Percentiles rank a stretch among this genome's conserved stretches.
Evolutionary conservation across 1,284 basidiomycete genomes (phyloP).

Genomic region (Malassezia yamatoensis): DNA sequence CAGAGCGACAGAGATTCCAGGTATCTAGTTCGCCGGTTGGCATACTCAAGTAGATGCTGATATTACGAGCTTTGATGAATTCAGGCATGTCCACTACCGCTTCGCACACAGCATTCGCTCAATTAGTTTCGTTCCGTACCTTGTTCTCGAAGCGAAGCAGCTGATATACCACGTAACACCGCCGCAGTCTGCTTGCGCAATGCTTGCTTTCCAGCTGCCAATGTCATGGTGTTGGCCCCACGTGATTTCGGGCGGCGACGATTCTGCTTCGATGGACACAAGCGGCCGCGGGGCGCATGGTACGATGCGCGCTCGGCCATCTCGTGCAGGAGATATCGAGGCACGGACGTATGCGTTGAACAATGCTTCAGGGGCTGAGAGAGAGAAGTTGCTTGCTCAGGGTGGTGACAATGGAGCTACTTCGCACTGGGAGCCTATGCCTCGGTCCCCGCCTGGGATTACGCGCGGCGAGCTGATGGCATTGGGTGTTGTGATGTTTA

Average conservation of each 20-base stretch:
- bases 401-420: not conserved
- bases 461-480: constrained; percentile 11
- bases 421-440: not conserved
- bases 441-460: not conserved
- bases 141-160: not conserved
- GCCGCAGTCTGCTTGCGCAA: not conserved
- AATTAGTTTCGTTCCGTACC: not conserved
- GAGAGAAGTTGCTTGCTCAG: constrained; percentile 5
- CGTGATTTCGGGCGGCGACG: constrained; percentile 1
- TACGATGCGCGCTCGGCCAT: constrained; percentile 14
- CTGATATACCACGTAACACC: not conserved
- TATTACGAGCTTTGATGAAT: constrained; percentile 31
- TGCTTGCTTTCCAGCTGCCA: constrained; percentile 3
- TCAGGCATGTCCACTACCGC: constrained; percentile 14
- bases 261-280: not conserved
- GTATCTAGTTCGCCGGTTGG: constrained; percentile 46
- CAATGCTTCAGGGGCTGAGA: constrained; percentile 5
- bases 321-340: not conserved
- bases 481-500: constrained; percentile 16
- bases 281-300: constrained; percentile 1
- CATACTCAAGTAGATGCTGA: constrained; percentile 49
- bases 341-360: not conserved
- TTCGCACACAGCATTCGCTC: not conserved
- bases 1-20: constrained; percentile 43
- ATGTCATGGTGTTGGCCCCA: not conserved